Evolutionary conservation across 140 eudicot genomes (phyloP), one percentile per base, ranked within the genome.

Genomic region (Flaveria floridana): DNA sequence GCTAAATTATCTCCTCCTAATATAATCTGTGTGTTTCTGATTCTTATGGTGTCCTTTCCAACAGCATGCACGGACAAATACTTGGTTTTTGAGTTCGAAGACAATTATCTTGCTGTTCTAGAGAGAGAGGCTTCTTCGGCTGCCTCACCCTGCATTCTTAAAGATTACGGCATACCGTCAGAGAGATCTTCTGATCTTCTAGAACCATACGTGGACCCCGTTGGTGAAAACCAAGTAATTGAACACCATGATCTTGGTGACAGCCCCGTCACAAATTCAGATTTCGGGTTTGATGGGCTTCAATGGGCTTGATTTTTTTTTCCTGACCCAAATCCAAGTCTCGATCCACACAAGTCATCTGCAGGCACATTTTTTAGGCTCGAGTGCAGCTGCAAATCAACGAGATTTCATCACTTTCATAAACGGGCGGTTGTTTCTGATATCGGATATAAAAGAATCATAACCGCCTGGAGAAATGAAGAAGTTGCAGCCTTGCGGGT

Each of bases 31-130:
- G 16, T 71, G 21, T 46, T 47, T 73, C 16, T 55, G 37, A 16
- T 65, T 58, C 77, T 79, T 39, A 66, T 8, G 52, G 42, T 64
- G 65, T 7, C 61, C 9, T 28, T 63, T 65, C 78, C 23, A 65
- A 55, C 90, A 93, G 98, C 89, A 82, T 93, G 96, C 93, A 86
- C 79, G 79, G 92, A 88, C 79, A 89, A 78, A 74, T 90, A 87
- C 81, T 79, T 93, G 42, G 86, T 93, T 28, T 93, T 93, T 19
- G 98, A 93, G 81, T 93, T 93, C 11, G 98, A 93, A 79, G 98
- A 90, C 87, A 86, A 93, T 78, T 88, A 79, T 85, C 68, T 93
- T 51, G 93, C 83, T 3, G 92, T 93, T 71, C 74, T 90, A 71
- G 96, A 89, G 59, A 78, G 91, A 68, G 90, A 93, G 73, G 85